phyloP scores from a whole-genome alignment of 176 grass and related monocot species.

The Cenchrus fungigraminus region DNA sequence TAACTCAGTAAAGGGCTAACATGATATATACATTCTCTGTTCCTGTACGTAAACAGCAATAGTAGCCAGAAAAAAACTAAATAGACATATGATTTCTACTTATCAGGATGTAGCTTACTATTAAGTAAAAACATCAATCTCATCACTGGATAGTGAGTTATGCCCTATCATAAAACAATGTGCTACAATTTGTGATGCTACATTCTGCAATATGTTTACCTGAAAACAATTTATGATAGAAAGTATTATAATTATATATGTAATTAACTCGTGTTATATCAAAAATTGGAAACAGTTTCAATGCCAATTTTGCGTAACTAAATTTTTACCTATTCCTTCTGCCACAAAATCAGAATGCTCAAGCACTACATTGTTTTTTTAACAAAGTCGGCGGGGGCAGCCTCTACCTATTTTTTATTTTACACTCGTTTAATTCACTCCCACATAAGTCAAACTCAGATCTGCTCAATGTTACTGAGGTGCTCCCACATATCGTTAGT shows the following conservation, averaged over 20 bases:
- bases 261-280: background rate
- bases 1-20: background rate
- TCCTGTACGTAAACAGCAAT: background rate
- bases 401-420: too few species aligned
- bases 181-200: slow-evolving; percentile 4
- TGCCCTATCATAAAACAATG: background rate
- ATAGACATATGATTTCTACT: background rate
- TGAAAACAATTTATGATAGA: background rate
- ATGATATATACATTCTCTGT: background rate
- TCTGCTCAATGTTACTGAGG: too few species aligned
- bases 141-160: background rate
- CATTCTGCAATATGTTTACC: slow-evolving; percentile 8
- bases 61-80: background rate
- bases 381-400: too few species aligned
- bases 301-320: background rate
- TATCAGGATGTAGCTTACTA: slow-evolving; percentile 11
- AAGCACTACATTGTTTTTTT: background rate
- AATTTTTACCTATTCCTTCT: background rate
- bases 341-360: background rate
- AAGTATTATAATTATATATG: background rate
- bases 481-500: background rate
- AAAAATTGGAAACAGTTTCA: background rate
- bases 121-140: slow-evolving; percentile 18
- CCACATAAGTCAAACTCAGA: too few species aligned
- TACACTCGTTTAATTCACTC: too few species aligned